Conservation (phyloP, 257 asterid species). For the Perilla frutescens region DNA sequence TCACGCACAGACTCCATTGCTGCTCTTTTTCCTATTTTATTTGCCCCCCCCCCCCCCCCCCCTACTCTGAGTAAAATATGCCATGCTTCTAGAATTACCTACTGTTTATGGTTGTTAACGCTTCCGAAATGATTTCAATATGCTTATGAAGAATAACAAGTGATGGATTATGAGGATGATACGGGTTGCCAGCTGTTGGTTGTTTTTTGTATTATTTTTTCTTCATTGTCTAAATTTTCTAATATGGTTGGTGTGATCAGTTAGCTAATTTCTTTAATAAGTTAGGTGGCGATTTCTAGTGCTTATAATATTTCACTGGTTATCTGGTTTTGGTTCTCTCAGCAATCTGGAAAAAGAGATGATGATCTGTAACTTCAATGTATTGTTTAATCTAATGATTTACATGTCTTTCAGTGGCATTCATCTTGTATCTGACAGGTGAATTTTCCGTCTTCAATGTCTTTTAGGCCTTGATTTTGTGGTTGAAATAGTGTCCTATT, state of each 20-base stretch:
- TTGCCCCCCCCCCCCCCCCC: constrained; percentile 22
- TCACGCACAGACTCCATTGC: constrained; percentile 44
- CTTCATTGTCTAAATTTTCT: constrained; percentile 27
- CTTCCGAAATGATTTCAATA: constrained; percentile 28
- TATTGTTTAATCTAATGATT: not conserved
- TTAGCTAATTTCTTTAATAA: constrained; percentile 22
- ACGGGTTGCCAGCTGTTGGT: constrained; percentile 35
- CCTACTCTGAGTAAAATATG: constrained; percentile 29
- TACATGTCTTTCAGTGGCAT: constrained; percentile 2
- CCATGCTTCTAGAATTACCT: constrained; percentile 23
- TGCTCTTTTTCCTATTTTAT: constrained; percentile 33
- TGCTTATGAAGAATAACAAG: constrained; percentile 31
- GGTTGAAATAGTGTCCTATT: constrained; percentile 9
- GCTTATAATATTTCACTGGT: constrained; percentile 23
- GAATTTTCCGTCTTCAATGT: not conserved
- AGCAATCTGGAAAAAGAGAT: constrained; percentile 15
- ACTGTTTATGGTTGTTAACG: constrained; percentile 24
- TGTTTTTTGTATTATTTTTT: not conserved
- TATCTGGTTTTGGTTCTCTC: constrained; percentile 29
- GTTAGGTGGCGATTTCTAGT: constrained; percentile 33
- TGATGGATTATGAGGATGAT: constrained; percentile 30
- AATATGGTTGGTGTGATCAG: constrained; percentile 42
- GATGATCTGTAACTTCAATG: constrained; percentile 6
- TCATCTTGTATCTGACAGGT: not conserved
- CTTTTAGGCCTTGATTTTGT: constrained; percentile 16